Evolutionary conservation across 148 eudicot genomes (phyloP).

Genomic region (Spergularia marina): DNA sequence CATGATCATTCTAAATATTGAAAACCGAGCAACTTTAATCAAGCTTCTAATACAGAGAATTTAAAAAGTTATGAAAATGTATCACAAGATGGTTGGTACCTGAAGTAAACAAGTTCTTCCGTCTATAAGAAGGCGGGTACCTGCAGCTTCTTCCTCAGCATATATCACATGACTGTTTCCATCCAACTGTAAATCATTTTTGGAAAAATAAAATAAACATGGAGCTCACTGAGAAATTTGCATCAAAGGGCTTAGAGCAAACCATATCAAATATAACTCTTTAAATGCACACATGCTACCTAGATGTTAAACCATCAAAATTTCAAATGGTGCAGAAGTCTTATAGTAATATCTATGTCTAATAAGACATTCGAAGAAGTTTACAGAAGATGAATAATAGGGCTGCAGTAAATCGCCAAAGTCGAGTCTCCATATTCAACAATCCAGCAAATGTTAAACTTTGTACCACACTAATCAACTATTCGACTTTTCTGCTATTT

Average conservation of each 20-base stretch:
- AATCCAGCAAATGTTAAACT: not conserved
- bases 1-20: conserved; percentile 78
- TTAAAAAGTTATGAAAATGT: conserved; percentile 8
- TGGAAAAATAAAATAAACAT: not conserved
- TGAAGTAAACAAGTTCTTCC: conserved; percentile 99
- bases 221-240: not conserved
- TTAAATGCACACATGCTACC: not conserved
- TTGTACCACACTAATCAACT: not conserved
- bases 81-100: conserved; percentile 36
- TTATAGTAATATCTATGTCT: not conserved
- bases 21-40: conserved; percentile 14
- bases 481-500: not conserved
- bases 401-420: not conserved
- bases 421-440: not conserved
- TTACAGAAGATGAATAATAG: not conserved
- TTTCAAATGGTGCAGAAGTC: not conserved
- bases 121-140: conserved; percentile 99
- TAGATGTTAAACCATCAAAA: not conserved
- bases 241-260: not conserved
- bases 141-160: conserved; percentile 99
- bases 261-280: not conserved
- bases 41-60: conserved; percentile 16
- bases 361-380: not conserved
- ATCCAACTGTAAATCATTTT: conserved; percentile 59
- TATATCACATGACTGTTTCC: conserved; percentile 98